Percentiles rank a stretch among this genome's conserved stretches.
Evolutionary conservation across 108 stramenopile species (phyloP).

Genomic region (Discostella stelligeroides): DNA sequence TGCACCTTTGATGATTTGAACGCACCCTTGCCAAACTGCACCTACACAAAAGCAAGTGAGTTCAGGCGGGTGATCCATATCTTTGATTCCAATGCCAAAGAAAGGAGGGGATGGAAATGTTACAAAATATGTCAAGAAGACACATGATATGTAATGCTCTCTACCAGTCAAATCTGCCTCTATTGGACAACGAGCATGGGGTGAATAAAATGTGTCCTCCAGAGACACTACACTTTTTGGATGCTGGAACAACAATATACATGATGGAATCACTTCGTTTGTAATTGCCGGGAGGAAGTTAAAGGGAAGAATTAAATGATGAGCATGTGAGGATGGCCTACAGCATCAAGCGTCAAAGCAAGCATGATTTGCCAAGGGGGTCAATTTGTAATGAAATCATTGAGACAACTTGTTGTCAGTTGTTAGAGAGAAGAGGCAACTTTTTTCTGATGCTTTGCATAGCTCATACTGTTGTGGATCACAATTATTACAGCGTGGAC

Average conservation of each 20-base stretch:
- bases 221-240: not conserved
- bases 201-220: constrained; percentile 4
- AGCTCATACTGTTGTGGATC: not conserved
- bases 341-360: not conserved
- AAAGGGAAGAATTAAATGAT: not conserved
- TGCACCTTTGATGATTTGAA: not conserved
- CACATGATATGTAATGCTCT: not conserved
- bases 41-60: not conserved
- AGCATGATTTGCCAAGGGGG: constrained; percentile 2
- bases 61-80: not conserved
- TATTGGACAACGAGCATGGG: not conserved
- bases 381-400: not conserved
- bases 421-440: not conserved
- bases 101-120: not conserved
- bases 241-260: not conserved
- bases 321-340: not conserved
- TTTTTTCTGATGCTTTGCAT: constrained; percentile 8
- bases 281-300: not conserved
- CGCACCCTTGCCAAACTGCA: not conserved
- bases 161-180: not conserved
- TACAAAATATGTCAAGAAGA: not conserved
- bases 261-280: not conserved
- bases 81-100: too few species aligned
- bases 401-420: not conserved
- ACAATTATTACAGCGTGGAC: too few species aligned